Evolutionary conservation across 805 yeast genomes (phyloP).

Genomic region (Ogataea sp.): DNA sequence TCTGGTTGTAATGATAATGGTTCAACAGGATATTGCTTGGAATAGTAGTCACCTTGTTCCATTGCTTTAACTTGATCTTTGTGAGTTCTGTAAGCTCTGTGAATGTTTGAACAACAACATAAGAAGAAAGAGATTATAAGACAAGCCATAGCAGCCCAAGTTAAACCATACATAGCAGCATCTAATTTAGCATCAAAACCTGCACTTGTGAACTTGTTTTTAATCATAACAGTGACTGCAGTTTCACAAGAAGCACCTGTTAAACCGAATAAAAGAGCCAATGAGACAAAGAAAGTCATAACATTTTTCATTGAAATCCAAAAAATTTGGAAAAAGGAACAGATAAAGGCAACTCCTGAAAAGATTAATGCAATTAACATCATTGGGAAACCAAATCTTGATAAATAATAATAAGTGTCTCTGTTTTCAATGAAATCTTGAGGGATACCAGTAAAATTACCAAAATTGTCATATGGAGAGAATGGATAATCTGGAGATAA

Average conservation of each 20-base stretch:
- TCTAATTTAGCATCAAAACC: conserved; percentile 43
- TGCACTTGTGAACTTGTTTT: conserved; percentile 50
- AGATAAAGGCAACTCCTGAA: conserved; percentile 52
- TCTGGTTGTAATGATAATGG: conserved; percentile 8
- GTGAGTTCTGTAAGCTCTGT: conserved; percentile 44
- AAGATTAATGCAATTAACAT: conserved; percentile 53
- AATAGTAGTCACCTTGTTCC: conserved; percentile 8
- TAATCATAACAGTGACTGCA: conserved; percentile 71
- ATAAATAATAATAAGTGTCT: conserved; percentile 51
- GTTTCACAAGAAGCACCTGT: conserved; percentile 68
- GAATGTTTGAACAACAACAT: conserved; percentile 42
- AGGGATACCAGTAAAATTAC: conserved; percentile 46
- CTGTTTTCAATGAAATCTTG: conserved; percentile 43
- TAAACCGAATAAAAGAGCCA: conserved; percentile 46
- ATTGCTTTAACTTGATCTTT: conserved; percentile 27
- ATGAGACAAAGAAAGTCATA: conserved; percentile 39
- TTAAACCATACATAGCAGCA: conserved; percentile 47
- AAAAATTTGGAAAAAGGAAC: conserved; percentile 47
- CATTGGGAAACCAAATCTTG: conserved; percentile 61
- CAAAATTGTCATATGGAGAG: conserved; percentile 69
- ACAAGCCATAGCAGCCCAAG: conserved; percentile 64
- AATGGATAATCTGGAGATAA: conserved; percentile 64
- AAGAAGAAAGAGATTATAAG: conserved; percentile 42
- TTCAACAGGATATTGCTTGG: not conserved
- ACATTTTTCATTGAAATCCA: conserved; percentile 48